Base-by-base conservation (phyloP, 768 basidiomycete species). In the Chalciporus chontae region DNA sequence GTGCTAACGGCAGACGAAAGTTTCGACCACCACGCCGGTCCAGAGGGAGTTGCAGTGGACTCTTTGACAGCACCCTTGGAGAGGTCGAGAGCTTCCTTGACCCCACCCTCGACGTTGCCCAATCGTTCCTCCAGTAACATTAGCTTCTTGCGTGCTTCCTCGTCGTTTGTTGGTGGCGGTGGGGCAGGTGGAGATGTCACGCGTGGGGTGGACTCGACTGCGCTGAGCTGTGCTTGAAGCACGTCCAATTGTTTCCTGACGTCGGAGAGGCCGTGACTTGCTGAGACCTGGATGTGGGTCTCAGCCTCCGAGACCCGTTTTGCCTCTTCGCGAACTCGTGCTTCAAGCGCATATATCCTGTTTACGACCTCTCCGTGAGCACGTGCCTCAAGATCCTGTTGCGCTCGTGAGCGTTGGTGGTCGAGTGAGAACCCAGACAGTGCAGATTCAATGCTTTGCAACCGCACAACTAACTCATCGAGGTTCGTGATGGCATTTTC, bases 21-120 rank as follows among this genome's bases (percentile, higher is more conserved):
- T 61, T 85, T 88, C 67, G 74, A 77, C 85, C 85, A 87, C 87
- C 87, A 89, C 4, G 78, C 77, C n/a, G 75, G 65, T 11, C 69
- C 74, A 29, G 69, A 61, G 19, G 70, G 68, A 4, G 69, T 51
- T 6, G 69, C 50, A 4, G 64, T 59, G 18, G 64, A 67, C 2
- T 72, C 69, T 48, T 76, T 74, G 43, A 60, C 60, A 4, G 69
- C 64, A 40, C 66, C 73, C 70, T 79, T 85, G 10, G 81, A 76
- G 4, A 80, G 56, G 44, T 90, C 88, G n/a, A 90, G 58, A 0
- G 85, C 85, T 47, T 90, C 87, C 65, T 81, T 80, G 43, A 87
- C 76, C 2, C 76, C 77, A 26, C 80, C 77, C 64, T 88, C 86
- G 17, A 87, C 72, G 27, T 63, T 64, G 0, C 75, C 80, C 14